Base-by-base conservation (phyloP, 2,329 filamentous ascomycete genomes). In the Canariomyces notabilis region DNA sequence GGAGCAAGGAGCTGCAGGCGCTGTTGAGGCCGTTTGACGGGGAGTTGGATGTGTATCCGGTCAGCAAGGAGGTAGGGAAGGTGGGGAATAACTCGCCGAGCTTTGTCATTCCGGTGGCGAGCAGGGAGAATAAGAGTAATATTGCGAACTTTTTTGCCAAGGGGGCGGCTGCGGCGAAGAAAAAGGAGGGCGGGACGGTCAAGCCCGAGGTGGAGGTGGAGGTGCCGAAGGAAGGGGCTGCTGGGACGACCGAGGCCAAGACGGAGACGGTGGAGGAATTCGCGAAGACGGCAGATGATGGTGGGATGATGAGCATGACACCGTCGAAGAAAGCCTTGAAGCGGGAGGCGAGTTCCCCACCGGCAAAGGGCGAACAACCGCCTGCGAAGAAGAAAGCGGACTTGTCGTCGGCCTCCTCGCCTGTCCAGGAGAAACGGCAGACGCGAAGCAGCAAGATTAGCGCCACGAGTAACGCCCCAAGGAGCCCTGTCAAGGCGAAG, bases 111-210 rank as follows among this genome's bases (percentile, higher is more conserved):
- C 91, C 91, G 0, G 69, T 96, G 26, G 77, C 87, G 58, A 94
- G 87, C 66, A 83, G 80, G 54, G 86, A 90, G 59, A 96, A 96
- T 65, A 96, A 94, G 69, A 82, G 77, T 40, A 96, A 93, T 55
- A 97, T 97, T 64, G 87, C 86, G 37, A 95, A 95, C 59, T 96
- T 95, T 71, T 97, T 97, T 60, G 76, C 76, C 6, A 85, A 80
- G 56, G 26, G 26, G 26, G 64, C n/a, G 61, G 75, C 51, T 67
- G 71, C 16, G 62, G 57, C 5, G 75, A 74, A n/a, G 56, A 75
- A 14, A 50, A 68, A 68, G 39, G 74, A 75, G 18, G 63, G 53
- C 14, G 58, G 60, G 29, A 58, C 60, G 36, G 47, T 48, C 2
- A 58, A 60, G 47, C 18, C 64, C 3, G 59, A 60, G 7, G 70